Evolutionary conservation across 768 basidiomycete genomes (phyloP).

Genomic region (Floccularia luteovirens): DNA sequence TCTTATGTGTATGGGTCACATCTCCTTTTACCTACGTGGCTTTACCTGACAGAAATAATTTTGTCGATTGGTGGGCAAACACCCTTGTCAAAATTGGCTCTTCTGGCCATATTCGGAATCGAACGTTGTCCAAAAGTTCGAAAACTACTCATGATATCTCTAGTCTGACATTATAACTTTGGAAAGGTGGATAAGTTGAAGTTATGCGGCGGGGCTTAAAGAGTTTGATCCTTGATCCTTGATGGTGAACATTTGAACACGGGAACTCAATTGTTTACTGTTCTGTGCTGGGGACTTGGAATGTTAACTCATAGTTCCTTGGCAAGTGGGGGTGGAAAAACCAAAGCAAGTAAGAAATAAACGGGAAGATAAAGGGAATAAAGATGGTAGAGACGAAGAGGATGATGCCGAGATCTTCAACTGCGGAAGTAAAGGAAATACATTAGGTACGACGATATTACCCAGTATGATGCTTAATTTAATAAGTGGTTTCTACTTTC

Average conservation of each 20-base stretch:
- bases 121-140: conserved; percentile 74
- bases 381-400: conserved; percentile 17
- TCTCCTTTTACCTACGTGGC: too few species aligned
- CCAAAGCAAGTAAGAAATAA: conserved; percentile 32
- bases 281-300: conserved; percentile 77
- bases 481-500: too few species aligned
- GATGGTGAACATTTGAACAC: conserved; percentile 75
- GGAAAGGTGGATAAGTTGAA: conserved; percentile 57
- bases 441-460: conserved; percentile 31
- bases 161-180: conserved; percentile 34
- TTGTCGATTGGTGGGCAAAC: too few species aligned
- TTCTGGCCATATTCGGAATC: conserved; percentile 64
- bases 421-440: conserved; percentile 35
- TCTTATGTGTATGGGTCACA: too few species aligned
- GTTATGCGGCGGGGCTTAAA: conserved; percentile 67
- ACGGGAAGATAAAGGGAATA: conserved; percentile 32
- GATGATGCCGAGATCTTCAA: conserved; percentile 17
- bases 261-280: conserved; percentile 87
- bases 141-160: conserved; percentile 26
- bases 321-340: conserved; percentile 64
- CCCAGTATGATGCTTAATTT: too few species aligned
- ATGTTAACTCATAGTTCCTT: conserved; percentile 89
- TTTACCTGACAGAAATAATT: too few species aligned
- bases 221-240: conserved; percentile 82
- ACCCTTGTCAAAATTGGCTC: conserved; percentile 55